These are phyloP conservation scores for Backusella luteola DNA, from an alignment of 192 early-diverging fungal species.

Conservation along the genomic window DNA sequence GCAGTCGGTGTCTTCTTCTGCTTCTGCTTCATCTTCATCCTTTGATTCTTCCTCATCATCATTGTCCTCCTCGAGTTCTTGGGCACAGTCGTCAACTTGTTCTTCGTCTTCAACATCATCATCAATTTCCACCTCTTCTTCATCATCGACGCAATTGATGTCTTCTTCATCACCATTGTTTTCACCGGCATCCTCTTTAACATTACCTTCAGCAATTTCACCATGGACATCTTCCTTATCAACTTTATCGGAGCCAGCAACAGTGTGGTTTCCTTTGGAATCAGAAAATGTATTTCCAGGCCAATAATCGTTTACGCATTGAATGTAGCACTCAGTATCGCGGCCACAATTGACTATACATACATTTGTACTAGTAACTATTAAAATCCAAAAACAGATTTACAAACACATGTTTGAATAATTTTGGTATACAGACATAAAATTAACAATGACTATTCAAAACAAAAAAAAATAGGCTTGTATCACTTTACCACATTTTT, in stretches of 20 bases:
- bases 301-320: constrained; percentile 1
- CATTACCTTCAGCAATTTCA: not conserved
- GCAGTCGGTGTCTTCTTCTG: not conserved
- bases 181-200: not conserved
- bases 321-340: constrained; percentile 2
- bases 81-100: not conserved
- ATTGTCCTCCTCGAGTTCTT: not conserved
- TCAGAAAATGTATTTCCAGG: constrained; percentile 8
- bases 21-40: too few relatives aligned
- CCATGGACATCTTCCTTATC: too few relatives aligned
- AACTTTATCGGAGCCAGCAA: not conserved
- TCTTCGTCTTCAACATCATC: not conserved
- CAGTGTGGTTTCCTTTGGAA: not conserved
- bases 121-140: not conserved
- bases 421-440: constrained; percentile 1
- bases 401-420: not conserved
- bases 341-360: not conserved
- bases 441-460: not conserved
- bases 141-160: not conserved
- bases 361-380: not conserved
- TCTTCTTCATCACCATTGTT: not conserved
- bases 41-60: not conserved
- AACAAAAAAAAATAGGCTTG: constrained; percentile 2
- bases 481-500: constrained; percentile 7
- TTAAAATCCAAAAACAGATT: not conserved